Evolutionary conservation across 306 rosid genomes (phyloP), one percentile per base, ranked within the genome.

Genomic region (Carpinus viminea): DNA sequence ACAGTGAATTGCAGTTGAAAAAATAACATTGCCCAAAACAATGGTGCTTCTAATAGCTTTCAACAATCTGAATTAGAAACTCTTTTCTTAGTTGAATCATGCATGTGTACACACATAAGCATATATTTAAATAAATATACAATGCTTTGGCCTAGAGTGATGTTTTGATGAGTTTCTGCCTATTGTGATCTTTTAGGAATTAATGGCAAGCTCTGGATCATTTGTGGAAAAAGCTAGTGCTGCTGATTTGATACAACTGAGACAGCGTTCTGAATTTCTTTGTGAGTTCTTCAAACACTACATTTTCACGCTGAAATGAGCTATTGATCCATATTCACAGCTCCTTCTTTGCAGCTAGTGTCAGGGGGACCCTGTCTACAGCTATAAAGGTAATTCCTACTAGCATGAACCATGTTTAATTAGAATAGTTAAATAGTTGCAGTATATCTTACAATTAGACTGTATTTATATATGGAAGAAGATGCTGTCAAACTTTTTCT

Each of bases 251-350:
- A 91, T 91, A 83, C 88, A 95, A 77, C 92, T 90, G 17, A 85
- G 97, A 76, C 98, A 95, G 87, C 93, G 98, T 70, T 93, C 98
- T 72, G 96, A 91, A 3, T 93, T 95, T 81, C 91, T 72, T 12
- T 87, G 98, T 91, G 85, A 85, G 97, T 81, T 86, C 55, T 74
- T 80, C 45, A 55, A 4, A 73, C 31, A 59, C 83, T 83, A 47
- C 45, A 38, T 73, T 73, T 38, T 60, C 53, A 61, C 76, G 68
- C 64, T 75, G 74, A 72, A 74, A 48, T 79, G 53, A 73, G 55
- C 43, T 54, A 56, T 83, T 80, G 73, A 84, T 68, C 60, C 13
- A 52, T 45, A 31, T 79, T 85, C 81, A 60, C 80, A 73, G 74
- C 60, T 81, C 41, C 73, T 48, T 71, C 77, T 51, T 45, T 61